Percentiles rank a stretch among this genome's conserved stretches.
Conservation (phyloP, 257 asterid genomes). For the Asclepias syriaca region DNA sequence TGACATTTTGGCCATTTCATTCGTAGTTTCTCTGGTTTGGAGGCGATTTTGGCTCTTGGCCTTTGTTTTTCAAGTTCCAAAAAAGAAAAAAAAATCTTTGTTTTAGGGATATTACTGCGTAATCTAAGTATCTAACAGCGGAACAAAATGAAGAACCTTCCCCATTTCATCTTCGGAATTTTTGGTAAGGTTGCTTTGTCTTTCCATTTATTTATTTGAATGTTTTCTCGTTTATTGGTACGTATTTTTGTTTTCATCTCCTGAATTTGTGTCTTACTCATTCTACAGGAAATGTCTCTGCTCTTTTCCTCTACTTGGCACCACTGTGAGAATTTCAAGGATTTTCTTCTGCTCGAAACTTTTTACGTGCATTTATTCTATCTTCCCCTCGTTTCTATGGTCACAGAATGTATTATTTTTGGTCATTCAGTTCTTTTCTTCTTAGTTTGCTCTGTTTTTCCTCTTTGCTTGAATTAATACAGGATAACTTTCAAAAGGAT, state of each 20-base stretch:
- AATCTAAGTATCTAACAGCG: background rate
- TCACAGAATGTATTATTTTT: background rate
- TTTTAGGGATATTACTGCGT: background rate
- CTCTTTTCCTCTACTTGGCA: conserved; percentile 77
- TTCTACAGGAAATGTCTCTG: conserved; percentile 62
- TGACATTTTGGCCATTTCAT: no score
- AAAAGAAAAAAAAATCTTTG: no score
- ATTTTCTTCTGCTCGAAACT: background rate
- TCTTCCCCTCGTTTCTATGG: background rate
- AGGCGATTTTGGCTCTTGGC: no score
- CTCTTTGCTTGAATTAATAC: background rate
- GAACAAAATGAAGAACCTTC: conserved; percentile 16
- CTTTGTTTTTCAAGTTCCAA: background rate
- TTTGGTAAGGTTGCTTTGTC: conserved; percentile 38
- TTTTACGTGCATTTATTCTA: background rate
- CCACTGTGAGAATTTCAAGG: conserved; percentile 54
- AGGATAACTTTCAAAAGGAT: conserved; percentile 84
- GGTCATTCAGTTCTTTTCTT: background rate
- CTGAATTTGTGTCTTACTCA: no score
- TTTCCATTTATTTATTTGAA: background rate
- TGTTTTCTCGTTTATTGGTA: no score
- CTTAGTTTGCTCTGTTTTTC: background rate
- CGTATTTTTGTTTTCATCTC: background rate
- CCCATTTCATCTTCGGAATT: conserved; percentile 60
- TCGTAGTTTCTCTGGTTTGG: no score